Percentiles rank a stretch among this genome's conserved stretches.
phyloP scores from a whole-genome alignment of 768 basidiomycete species.

The Boletellus sp. region DNA sequence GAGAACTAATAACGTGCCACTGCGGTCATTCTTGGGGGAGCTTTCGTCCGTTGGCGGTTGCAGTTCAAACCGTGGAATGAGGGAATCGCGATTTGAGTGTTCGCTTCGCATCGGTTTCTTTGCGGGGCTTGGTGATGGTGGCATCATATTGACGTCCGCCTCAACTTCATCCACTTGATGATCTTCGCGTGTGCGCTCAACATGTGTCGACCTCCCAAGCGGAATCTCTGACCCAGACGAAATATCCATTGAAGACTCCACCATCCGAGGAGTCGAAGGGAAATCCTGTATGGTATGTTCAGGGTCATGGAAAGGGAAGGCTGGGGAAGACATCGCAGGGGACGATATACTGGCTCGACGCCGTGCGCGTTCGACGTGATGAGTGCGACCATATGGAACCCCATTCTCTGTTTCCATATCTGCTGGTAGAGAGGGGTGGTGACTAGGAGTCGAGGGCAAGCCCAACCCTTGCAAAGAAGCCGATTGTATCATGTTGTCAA shows the following conservation, averaged over 20 bases:
- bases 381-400: constrained; percentile 59
- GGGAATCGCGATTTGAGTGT: constrained; percentile 25
- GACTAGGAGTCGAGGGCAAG: constrained; percentile 35
- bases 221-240: constrained; percentile 19
- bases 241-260: constrained; percentile 24
- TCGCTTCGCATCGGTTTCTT: constrained; percentile 23
- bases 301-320: constrained; percentile 33
- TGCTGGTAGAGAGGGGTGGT: constrained; percentile 40
- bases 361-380: constrained; percentile 52
- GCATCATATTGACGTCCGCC: constrained; percentile 41
- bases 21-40: constrained; percentile 17
- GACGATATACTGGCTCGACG: constrained; percentile 32
- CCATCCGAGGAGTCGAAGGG: constrained; percentile 21
- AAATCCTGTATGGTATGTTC: constrained; percentile 13
- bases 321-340: constrained; percentile 32
- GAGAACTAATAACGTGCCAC: constrained; percentile 12
- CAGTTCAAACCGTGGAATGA: constrained; percentile 35
- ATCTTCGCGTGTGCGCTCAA: constrained; percentile 33
- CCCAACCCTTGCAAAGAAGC: constrained; percentile 22
- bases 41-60: constrained; percentile 17
- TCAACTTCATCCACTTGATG: constrained; percentile 32
- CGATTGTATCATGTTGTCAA: constrained; percentile 61
- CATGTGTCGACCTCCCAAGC: constrained; percentile 38
- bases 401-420: constrained; percentile 62
- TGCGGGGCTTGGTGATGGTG: constrained; percentile 48